phyloP scores from a whole-genome alignment of 2,329 filamentous ascomycete genomes.

The Sporothrix protearum region DNA sequence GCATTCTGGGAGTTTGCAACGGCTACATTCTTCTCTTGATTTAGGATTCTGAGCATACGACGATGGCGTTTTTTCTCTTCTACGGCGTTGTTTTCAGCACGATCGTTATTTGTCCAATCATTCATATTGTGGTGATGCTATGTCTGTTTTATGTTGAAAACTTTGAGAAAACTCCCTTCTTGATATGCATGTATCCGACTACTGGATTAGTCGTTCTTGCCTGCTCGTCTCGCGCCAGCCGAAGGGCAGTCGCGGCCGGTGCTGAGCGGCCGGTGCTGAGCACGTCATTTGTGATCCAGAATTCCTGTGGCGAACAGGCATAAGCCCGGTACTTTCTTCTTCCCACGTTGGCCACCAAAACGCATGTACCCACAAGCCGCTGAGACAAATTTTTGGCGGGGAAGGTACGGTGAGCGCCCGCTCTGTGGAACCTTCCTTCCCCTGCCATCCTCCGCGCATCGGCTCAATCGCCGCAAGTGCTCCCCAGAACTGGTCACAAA shows the following conservation, averaged over 20 bases:
- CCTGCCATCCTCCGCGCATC: slow-evolving; percentile 17
- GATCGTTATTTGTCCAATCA: not conserved
- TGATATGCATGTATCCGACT: not conserved
- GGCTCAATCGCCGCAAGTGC: slow-evolving; percentile 18
- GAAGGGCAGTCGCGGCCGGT: slow-evolving; percentile 7
- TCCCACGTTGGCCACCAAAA: not conserved
- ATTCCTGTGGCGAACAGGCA: not conserved
- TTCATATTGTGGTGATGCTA: not conserved
- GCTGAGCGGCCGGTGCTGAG: slow-evolving; percentile 18
- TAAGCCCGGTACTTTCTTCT: slow-evolving; percentile 3
- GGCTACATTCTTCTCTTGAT: slow-evolving; percentile 21
- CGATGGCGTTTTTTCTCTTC: slow-evolving; percentile 11
- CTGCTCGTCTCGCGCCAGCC: not conserved
- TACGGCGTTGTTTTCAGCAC: not conserved
- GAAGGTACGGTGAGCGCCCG: slow-evolving; percentile 18
- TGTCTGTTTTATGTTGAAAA: not conserved
- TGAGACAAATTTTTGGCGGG: slow-evolving; percentile 12
- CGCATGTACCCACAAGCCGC: not conserved
- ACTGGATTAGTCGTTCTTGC: not conserved
- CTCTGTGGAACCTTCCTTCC: not conserved
- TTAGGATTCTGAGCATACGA: not conserved
- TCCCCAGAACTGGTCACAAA: slow-evolving; percentile 1
- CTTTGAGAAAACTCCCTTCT: not conserved
- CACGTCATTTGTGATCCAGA: slow-evolving; percentile 21
- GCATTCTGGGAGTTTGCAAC: slow-evolving; percentile 16